phyloP scores from a whole-genome alignment of 2,329 filamentous ascomycete genomes.

The Fusarium chaquense region DNA sequence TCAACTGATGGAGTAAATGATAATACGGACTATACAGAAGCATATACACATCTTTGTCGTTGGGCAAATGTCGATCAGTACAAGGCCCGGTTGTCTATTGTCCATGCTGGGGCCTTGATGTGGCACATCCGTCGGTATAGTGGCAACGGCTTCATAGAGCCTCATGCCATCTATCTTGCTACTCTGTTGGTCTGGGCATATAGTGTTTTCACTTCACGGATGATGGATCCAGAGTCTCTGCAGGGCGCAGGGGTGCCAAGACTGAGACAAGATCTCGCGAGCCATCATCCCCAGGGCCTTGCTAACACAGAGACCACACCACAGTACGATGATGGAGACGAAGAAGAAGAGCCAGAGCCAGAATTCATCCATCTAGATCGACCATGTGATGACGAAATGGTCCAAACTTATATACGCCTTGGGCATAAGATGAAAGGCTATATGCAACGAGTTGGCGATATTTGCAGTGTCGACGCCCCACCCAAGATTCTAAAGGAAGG shows the following conservation, averaged over 20 bases:
- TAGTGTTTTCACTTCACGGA: slow-evolving; percentile 15
- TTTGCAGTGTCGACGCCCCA: slow-evolving; percentile 22
- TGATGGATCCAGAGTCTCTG: background rate
- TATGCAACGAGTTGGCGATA: slow-evolving; percentile 29
- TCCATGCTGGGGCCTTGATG: slow-evolving; percentile 34
- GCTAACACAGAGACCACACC: too few species aligned
- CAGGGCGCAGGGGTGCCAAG: background rate
- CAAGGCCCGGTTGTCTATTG: slow-evolving; percentile 34
- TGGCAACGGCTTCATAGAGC: slow-evolving; percentile 27
- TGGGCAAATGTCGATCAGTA: slow-evolving; percentile 39
- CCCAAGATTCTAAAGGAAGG: slow-evolving; percentile 34
- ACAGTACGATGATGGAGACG: background rate
- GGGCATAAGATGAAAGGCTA: slow-evolving; percentile 36
- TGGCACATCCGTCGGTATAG: slow-evolving; percentile 40
- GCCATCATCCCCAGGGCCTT: background rate
- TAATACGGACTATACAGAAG: slow-evolving; percentile 11
- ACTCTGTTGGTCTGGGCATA: slow-evolving; percentile 33
- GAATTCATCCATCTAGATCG: slow-evolving; percentile 34
- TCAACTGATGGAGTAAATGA: background rate
- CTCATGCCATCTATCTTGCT: slow-evolving; percentile 33
- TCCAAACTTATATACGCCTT: slow-evolving; percentile 31
- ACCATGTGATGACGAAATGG: slow-evolving; percentile 40
- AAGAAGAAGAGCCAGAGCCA: slow-evolving; percentile 22
- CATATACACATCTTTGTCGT: slow-evolving; percentile 18
- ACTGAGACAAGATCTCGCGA: background rate